These are phyloP conservation scores for Mortierella claussenii DNA, from an alignment of 192 early-diverging fungal species.

Conservation along the genomic window DNA sequence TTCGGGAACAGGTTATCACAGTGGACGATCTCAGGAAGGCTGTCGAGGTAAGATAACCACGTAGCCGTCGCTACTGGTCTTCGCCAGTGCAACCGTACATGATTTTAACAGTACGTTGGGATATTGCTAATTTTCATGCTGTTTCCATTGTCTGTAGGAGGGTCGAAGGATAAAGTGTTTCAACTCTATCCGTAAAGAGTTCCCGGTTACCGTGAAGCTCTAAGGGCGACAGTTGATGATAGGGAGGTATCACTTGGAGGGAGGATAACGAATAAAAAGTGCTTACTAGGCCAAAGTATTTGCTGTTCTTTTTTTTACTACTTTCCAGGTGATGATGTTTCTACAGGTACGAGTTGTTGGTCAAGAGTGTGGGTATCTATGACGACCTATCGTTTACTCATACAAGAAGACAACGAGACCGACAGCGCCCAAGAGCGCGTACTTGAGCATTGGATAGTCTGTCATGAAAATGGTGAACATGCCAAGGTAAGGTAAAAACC, in stretches of 20 bases:
- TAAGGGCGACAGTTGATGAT: background rate
- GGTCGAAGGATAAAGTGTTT: constrained; percentile 62
- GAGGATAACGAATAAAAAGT: too few species aligned
- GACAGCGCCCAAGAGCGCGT: constrained; percentile 78
- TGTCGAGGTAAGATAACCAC: constrained; percentile 45
- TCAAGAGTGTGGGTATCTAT: too few species aligned
- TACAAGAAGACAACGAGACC: constrained; percentile 73
- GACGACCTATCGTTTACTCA: too few species aligned
- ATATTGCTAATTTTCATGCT: constrained; percentile 4
- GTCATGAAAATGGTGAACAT: constrained; percentile 98
- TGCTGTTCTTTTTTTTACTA: too few species aligned
- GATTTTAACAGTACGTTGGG: background rate
- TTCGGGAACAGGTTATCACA: constrained; percentile 54
- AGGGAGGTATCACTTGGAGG: too few species aligned
- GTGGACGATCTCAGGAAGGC: constrained; percentile 57
- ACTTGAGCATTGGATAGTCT: constrained; percentile 95
- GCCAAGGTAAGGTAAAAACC: constrained; percentile 91
- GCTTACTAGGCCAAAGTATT: background rate
- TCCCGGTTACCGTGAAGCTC: constrained; percentile 33
- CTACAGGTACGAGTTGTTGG: too few species aligned
- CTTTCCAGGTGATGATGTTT: too few species aligned
- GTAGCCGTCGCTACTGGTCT: background rate
- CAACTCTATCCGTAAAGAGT: constrained; percentile 66
- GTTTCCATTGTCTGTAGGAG: constrained; percentile 35
- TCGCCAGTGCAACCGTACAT: background rate